Percentiles rank a stretch among this genome's conserved stretches.
phyloP scores from a whole-genome alignment of 2,329 filamentous ascomycete species.

The Colletotrichum shisoi region DNA sequence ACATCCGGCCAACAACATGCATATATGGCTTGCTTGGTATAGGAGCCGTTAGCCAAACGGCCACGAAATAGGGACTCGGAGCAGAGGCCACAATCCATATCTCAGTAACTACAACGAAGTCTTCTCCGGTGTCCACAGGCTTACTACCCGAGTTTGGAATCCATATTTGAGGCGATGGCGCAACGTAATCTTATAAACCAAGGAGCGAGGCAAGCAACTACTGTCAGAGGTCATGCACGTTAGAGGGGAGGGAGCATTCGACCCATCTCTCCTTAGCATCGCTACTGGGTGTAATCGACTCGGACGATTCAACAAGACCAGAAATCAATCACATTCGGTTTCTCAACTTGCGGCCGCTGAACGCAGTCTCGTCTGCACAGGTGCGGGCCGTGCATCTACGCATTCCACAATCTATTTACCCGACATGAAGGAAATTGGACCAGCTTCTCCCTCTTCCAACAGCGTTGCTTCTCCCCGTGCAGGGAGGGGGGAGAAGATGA shows the following conservation, averaged over 20 bases:
- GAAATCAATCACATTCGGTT: not conserved
- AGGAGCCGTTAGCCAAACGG: slow-evolving; percentile 1
- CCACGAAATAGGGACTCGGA: slow-evolving; percentile 12
- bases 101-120: slow-evolving; percentile 4
- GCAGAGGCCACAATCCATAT: slow-evolving; percentile 15
- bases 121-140: not conserved
- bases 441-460: slow-evolving; percentile 20
- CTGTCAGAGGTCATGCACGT: slow-evolving; percentile 33
- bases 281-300: slow-evolving; percentile 18
- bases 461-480: slow-evolving; percentile 21
- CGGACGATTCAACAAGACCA: not conserved
- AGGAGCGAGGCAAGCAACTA: slow-evolving; percentile 21
- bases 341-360: slow-evolving; percentile 15
- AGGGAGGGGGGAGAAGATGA: slow-evolving; percentile 34
- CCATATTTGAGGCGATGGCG: not conserved
- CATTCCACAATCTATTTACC: slow-evolving; percentile 24
- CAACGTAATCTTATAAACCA: slow-evolving; percentile 21
- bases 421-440: slow-evolving; percentile 30
- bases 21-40: not conserved
- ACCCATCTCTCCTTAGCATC: slow-evolving; percentile 16
- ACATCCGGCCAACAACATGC: slow-evolving; percentile 6
- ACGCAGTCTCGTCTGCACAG: slow-evolving; percentile 18
- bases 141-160: not conserved
- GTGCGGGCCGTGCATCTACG: slow-evolving; percentile 17
- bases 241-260: slow-evolving; percentile 27